These are phyloP conservation scores for Ascochyta lentis DNA, from an alignment of 2,329 filamentous ascomycete genomes.

Conservation along the genomic window DNA sequence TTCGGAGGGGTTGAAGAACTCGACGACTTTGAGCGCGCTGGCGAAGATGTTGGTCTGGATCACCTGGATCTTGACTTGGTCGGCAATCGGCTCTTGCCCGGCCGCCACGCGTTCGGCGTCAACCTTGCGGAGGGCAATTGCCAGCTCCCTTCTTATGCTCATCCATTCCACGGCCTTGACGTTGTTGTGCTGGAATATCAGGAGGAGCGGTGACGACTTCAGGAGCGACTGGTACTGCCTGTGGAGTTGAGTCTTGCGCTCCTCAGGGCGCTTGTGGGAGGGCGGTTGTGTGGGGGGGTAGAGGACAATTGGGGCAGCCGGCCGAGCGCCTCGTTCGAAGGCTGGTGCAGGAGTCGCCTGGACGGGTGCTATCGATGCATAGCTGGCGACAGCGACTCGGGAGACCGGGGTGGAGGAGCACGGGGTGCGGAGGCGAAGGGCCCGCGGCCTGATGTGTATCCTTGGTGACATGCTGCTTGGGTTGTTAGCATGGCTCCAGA, in stretches of 20 bases:
- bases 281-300: slow-evolving; percentile 77
- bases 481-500: slow-evolving; percentile 5
- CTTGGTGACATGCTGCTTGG: slow-evolving; percentile 45
- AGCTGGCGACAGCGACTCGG: slow-evolving; percentile 46
- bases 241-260: slow-evolving; percentile 87
- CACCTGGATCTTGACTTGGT: slow-evolving; percentile 77
- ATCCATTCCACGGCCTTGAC: slow-evolving; percentile 77
- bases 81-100: slow-evolving; percentile 57
- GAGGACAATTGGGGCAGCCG: slow-evolving; percentile 55
- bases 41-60: slow-evolving; percentile 89
- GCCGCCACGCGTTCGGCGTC: slow-evolving; percentile 74
- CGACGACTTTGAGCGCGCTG: slow-evolving; percentile 81
- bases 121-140: slow-evolving; percentile 65
- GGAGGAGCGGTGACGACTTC: slow-evolving; percentile 81
- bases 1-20: slow-evolving; percentile 68
- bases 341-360: slow-evolving; percentile 61
- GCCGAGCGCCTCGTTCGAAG: slow-evolving; percentile 56
- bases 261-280: slow-evolving; percentile 83
- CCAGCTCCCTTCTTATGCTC: slow-evolving; percentile 73
- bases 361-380: slow-evolving; percentile 59
- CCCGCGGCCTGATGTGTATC: slow-evolving; percentile 45
- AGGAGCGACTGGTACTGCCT: slow-evolving; percentile 88
- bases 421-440: slow-evolving; percentile 36
- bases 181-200: slow-evolving; percentile 86
- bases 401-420: slow-evolving; percentile 37